Percentiles rank a stretch among this genome's conserved stretches.
These are phyloP conservation scores for Ceratocystis huliohia DNA, from an alignment of 2,329 filamentous ascomycete species.

Conservation along the genomic window DNA sequence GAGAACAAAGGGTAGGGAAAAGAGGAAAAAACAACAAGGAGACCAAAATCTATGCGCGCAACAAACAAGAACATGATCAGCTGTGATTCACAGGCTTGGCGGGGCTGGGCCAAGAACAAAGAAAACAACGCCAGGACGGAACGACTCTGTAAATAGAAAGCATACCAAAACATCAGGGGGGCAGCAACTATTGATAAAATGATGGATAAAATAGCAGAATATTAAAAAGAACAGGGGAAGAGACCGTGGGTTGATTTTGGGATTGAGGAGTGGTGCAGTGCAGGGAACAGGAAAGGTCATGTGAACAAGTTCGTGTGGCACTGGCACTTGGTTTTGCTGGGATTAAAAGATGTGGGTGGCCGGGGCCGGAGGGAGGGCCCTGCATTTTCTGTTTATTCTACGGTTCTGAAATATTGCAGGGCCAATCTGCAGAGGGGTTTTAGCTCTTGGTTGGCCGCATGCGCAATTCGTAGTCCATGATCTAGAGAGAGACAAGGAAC, in stretches of 20 bases:
- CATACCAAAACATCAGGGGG: neutral
- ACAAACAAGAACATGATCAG: neutral
- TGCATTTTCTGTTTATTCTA: conserved; percentile 5
- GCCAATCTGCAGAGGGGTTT: conserved; percentile 6
- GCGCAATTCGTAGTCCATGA: neutral
- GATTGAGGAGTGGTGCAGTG: neutral
- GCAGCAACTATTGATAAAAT: neutral
- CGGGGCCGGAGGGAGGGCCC: conserved; percentile 5
- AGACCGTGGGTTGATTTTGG: conserved; percentile 1
- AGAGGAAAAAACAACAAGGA: neutral
- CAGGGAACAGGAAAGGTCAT: conserved; percentile 2
- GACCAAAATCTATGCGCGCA: neutral
- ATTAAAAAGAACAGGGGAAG: neutral
- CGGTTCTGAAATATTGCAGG: too few relatives aligned
- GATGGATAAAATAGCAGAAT: neutral
- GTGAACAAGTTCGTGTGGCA: conserved; percentile 12
- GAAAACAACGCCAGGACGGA: neutral
- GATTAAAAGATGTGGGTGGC: neutral
- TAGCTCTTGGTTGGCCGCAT: conserved; percentile 20
- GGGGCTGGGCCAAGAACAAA: conserved; percentile 7
- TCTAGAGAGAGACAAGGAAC: too few relatives aligned
- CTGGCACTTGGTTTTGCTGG: neutral
- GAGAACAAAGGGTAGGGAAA: neutral
- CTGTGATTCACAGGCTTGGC: conserved; percentile 7
- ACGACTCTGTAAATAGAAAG: neutral